Conservation (phyloP, 75 land plant species). For the Ceratopteris richardii region DNA sequence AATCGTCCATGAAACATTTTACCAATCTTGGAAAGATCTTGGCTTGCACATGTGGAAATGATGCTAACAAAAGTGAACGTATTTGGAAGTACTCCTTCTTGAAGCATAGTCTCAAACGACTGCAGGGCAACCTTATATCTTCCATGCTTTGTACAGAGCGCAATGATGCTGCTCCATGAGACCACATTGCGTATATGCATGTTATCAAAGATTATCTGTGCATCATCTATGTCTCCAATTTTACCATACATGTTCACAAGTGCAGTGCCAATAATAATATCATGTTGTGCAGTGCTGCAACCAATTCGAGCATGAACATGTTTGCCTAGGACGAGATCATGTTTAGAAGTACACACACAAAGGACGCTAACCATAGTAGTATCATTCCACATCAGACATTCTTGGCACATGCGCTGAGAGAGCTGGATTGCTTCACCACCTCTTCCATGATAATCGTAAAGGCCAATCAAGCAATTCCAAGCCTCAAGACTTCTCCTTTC, state of each 20-base stretch:
- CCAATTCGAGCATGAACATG: too few species aligned
- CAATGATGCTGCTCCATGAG: slow-evolving; percentile 3
- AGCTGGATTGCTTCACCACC: too few species aligned
- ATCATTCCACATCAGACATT: too few species aligned
- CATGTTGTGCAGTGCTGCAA: neutral
- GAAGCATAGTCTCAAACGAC: slow-evolving; percentile 15
- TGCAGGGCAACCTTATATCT: neutral
- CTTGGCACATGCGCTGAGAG: too few species aligned
- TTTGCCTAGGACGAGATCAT: too few species aligned
- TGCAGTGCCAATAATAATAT: neutral
- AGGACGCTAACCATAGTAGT: too few species aligned
- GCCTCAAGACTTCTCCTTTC: too few species aligned
- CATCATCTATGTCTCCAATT: slow-evolving; percentile 17
- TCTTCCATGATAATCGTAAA: too few species aligned
- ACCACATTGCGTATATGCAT: slow-evolving; percentile 7
- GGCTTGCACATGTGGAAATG: slow-evolving; percentile 11
- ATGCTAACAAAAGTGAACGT: slow-evolving; percentile 16
- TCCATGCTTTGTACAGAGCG: neutral
- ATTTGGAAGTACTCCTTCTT: slow-evolving; percentile 14
- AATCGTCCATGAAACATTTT: slow-evolving; percentile 27
- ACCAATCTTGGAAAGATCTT: slow-evolving; percentile 16
- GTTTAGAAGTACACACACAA: too few species aligned
- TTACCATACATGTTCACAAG: slow-evolving; percentile 30
- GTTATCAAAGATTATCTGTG: slow-evolving; percentile 9
- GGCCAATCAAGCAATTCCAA: too few species aligned